Base-by-base conservation (phyloP, 2,329 filamentous ascomycete species). In the Dactylellina drechsleri region DNA sequence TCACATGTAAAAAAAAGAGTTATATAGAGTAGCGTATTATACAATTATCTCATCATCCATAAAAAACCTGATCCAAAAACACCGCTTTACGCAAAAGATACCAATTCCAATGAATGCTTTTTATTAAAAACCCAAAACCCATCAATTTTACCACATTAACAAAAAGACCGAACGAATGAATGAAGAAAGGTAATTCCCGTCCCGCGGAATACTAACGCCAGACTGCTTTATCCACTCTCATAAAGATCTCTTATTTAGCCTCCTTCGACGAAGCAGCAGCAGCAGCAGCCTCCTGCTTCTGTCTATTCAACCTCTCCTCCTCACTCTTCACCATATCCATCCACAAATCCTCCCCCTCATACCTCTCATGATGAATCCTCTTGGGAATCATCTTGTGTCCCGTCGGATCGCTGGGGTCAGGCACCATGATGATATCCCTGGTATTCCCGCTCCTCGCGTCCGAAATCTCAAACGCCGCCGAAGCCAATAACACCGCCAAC, bases 261-360 rank as follows among this genome's bases (percentile, higher is more conserved):
- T 47, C 36, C 36, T 60, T 58, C 45, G 43, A 31, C 18, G 64
- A 40, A 5, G 53, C 47, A 23, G 49, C 40, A 12, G 61, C 75
- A 15, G 61, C 40, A 6, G 10, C 40, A 12, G 40, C 71, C 43
- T 76, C 77, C 40, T 77, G 77, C 58, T 71, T 68, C 23, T 71
- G 73, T 36, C 52, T 78, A 20, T 66, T 76, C n/a, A 78, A 56
- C 49, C 77, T 77, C 65, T 67, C 73, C 66, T 79, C 78, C 60
- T 79, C 78, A 7, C 70, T 65, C 52, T 77, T 77, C 26, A 79
- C 78, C 78, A 79, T 79, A 78, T 79, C 78, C 78, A 71, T 95
- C 95, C 95, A 99, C 80, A 97, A 86, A 82, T 98, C 93, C 84
- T 96, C 92, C 52, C 92, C 92, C 81, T 90, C 87, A 82, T 96